These are phyloP conservation scores for Neopestalotiopsis sp. DNA, from an alignment of 2,329 filamentous ascomycete genomes.

Conservation along the genomic window DNA sequence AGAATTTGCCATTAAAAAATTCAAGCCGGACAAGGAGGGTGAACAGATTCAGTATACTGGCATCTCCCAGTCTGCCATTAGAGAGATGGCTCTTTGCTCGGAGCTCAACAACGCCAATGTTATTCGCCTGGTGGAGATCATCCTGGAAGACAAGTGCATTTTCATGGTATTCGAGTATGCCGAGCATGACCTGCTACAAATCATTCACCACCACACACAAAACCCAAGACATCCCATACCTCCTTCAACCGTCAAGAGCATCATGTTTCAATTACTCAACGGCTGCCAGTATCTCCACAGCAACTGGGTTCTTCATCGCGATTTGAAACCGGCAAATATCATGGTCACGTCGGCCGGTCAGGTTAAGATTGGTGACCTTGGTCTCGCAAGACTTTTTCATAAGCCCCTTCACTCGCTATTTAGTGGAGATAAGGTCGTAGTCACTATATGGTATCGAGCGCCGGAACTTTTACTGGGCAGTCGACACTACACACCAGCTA, in stretches of 20 bases:
- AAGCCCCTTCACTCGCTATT: slow-evolving; percentile 93
- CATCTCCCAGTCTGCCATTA: slow-evolving; percentile 94
- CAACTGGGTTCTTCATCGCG: slow-evolving; percentile 96
- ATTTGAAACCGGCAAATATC: slow-evolving; percentile 97
- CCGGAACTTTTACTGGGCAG: slow-evolving; percentile 91
- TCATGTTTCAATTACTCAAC: slow-evolving; percentile 94
- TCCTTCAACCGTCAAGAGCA: slow-evolving; percentile 85
- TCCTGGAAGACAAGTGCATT: slow-evolving; percentile 97
- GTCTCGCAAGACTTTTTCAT: slow-evolving; percentile 89
- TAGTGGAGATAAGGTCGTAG: slow-evolving; percentile 95
- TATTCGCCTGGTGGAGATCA: slow-evolving; percentile 90
- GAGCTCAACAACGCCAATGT: slow-evolving; percentile 90
- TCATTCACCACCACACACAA: slow-evolving; percentile 96
- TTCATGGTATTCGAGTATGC: slow-evolving; percentile 99
- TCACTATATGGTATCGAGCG: slow-evolving; percentile 98
- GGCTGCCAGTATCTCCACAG: slow-evolving; percentile 93
- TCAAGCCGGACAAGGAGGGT: slow-evolving; percentile 98
- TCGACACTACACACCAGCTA: slow-evolving; percentile 94
- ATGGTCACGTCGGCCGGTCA: slow-evolving; percentile 92
- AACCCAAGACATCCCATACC: slow-evolving; percentile 88
- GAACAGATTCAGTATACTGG: slow-evolving; percentile 94
- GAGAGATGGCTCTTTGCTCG: slow-evolving; percentile 96
- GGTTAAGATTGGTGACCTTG: slow-evolving; percentile 94
- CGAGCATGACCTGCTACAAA: slow-evolving; percentile 95
- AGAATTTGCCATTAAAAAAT: slow-evolving; percentile 99